Percentiles rank a stretch among this genome's conserved stretches.
phyloP scores from a whole-genome alignment of 768 basidiomycete species.

The Pholiota conissans region DNA sequence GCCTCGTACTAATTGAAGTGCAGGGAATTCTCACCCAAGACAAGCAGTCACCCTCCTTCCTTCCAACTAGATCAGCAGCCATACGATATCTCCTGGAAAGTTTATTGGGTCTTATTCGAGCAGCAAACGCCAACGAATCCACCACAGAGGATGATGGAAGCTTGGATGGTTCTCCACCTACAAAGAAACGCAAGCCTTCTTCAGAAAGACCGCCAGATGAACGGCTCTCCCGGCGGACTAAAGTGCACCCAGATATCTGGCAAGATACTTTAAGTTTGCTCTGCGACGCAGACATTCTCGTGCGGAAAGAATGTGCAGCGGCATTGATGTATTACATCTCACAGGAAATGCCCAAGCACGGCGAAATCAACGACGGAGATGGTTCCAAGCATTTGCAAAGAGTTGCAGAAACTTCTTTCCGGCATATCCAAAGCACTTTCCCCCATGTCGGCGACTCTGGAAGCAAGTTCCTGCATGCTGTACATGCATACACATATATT shows the following conservation, averaged over 20 bases:
- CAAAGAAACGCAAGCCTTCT: constrained; percentile 10
- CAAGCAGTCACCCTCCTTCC: constrained; percentile 19
- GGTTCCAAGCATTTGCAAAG: constrained; percentile 45
- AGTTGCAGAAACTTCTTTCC: constrained; percentile 47
- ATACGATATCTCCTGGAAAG: constrained; percentile 71
- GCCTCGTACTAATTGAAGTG: constrained; percentile 69
- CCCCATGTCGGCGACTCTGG: constrained; percentile 59
- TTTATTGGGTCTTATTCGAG: constrained; percentile 66
- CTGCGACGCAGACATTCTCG: constrained; percentile 76
- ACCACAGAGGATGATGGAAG: constrained; percentile 7
- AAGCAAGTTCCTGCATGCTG: constrained; percentile 74
- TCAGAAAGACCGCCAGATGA: constrained; percentile 27
- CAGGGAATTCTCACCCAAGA: constrained; percentile 52
- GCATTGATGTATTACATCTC: constrained; percentile 76
- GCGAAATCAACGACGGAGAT: constrained; percentile 48
- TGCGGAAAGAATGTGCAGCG: constrained; percentile 76
- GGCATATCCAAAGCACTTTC: constrained; percentile 47
- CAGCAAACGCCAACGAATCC: constrained; percentile 52
- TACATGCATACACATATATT: constrained; percentile 80
- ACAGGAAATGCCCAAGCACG: constrained; percentile 69
- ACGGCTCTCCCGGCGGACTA: constrained; percentile 56
- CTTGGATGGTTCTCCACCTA: background rate
- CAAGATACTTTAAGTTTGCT: constrained; percentile 86
- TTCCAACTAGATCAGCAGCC: constrained; percentile 55
- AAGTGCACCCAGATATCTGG: constrained; percentile 83